Evolutionary conservation across 257 asterid species (phyloP).

Genomic region (Lantana camara): DNA sequence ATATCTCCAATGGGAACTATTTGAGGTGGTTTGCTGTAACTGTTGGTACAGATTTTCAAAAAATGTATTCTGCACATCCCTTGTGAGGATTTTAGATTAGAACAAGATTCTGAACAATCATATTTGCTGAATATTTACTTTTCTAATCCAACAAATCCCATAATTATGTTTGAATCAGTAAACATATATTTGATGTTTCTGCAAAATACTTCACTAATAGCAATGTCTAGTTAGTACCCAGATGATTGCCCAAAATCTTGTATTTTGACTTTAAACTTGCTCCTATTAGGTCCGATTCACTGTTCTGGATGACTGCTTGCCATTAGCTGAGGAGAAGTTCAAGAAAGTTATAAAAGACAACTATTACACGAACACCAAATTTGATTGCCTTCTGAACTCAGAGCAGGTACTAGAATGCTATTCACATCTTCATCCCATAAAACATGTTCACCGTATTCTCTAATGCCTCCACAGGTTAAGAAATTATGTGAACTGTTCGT

Average conservation of each 20-base stretch:
- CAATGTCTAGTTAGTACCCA: neutral
- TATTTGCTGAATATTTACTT: neutral
- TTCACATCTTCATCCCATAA: conserved; percentile 12
- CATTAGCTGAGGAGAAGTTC: conserved; percentile 85
- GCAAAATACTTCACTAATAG: neutral
- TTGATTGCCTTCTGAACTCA: conserved; percentile 64
- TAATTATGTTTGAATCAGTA: neutral
- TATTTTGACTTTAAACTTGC: conserved; percentile 25
- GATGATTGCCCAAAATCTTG: neutral
- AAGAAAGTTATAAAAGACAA: conserved; percentile 63
- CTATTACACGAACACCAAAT: conserved; percentile 68
- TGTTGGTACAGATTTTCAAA: neutral
- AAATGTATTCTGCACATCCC: neutral
- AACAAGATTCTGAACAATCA: conserved; percentile 15
- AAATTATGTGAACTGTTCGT: conserved; percentile 66
- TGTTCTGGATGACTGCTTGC: conserved; percentile 66
- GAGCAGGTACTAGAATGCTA: conserved; percentile 56
- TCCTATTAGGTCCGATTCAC: conserved; percentile 73
- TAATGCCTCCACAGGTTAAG: conserved; percentile 57
- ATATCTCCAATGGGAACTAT: neutral
- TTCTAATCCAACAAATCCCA: neutral
- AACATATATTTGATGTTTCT: too few species aligned
- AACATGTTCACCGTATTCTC: conserved; percentile 19
- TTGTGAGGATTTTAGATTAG: conserved; percentile 8
- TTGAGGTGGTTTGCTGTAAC: neutral